Percentiles rank a stretch among this genome's conserved stretches.
Evolutionary conservation across 176 grass and related monocot species (phyloP).

Genomic region (Oryza rufipogon): DNA sequence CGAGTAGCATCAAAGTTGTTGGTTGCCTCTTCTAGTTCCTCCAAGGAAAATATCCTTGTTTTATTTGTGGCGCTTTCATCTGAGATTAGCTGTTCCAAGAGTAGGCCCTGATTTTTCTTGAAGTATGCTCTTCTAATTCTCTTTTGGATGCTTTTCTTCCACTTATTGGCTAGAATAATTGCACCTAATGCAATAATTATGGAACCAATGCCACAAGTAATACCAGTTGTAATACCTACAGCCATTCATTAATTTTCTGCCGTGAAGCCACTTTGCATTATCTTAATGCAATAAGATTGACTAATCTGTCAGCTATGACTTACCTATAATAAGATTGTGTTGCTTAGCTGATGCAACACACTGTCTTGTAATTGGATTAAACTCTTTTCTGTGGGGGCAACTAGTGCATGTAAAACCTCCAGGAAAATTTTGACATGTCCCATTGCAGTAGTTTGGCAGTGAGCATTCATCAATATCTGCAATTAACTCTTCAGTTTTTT

Average conservation of each 20-base stretch:
- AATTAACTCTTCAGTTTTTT: not conserved
- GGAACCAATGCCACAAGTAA: not conserved
- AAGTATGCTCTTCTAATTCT: not conserved
- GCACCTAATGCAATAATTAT: not conserved
- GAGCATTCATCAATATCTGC: constrained; percentile 22
- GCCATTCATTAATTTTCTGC: too few species aligned
- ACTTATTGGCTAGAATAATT: not conserved
- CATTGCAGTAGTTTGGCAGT: not conserved
- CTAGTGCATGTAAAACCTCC: not conserved
- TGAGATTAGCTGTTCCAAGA: not conserved
- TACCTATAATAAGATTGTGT: not conserved
- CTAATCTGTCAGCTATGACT: not conserved
- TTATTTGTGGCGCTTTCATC: not conserved
- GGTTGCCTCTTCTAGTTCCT: constrained; percentile 48
- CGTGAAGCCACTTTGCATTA: not conserved
- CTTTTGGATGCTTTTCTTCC: not conserved
- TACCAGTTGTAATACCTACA: constrained; percentile 5
- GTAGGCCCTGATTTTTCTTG: not conserved
- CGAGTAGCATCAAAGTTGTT: constrained; percentile 32
- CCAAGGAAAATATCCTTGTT: constrained; percentile 40
- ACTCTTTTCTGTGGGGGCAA: not conserved
- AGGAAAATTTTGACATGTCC: not conserved
- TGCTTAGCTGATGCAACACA: not conserved
- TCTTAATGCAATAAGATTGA: too few species aligned
- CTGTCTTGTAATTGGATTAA: not conserved